Evolutionary conservation across 805 yeast species (phyloP).

Genomic region (Ogataea angusta): DNA sequence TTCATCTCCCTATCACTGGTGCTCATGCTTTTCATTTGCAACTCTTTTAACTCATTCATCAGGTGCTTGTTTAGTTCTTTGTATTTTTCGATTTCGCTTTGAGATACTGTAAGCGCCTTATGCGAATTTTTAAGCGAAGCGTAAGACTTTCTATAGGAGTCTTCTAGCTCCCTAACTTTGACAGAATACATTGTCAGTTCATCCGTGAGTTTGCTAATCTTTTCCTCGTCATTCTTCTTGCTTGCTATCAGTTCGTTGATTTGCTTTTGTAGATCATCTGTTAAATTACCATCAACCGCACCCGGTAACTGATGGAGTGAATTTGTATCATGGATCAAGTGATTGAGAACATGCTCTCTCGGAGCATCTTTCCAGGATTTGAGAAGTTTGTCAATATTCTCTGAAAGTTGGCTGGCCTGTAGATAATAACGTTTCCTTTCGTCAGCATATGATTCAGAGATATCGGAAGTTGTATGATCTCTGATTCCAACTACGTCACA

Average conservation of each 20-base stretch:
- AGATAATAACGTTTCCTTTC: too few relatives aligned
- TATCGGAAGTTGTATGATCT: too few relatives aligned
- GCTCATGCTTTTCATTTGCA: constrained; percentile 38
- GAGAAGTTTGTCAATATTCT: too few relatives aligned
- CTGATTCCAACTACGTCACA: too few relatives aligned
- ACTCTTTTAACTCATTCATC: constrained; percentile 64
- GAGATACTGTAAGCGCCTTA: constrained; percentile 69
- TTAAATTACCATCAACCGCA: constrained; percentile 6
- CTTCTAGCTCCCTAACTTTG: constrained; percentile 44
- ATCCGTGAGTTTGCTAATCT: constrained; percentile 30
- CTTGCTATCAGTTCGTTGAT: constrained; percentile 48
- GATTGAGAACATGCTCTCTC: too few relatives aligned
- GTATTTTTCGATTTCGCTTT: constrained; percentile 63
- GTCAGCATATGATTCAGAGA: too few relatives aligned
- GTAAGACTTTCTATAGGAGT: constrained; percentile 67
- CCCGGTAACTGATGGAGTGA: constrained; percentile 15
- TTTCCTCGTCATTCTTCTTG: constrained; percentile 38
- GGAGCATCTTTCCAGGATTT: too few relatives aligned
- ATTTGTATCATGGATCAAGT: too few relatives aligned
- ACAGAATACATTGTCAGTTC: constrained; percentile 26
- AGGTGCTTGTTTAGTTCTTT: constrained; percentile 54
- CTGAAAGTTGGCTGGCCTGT: too few relatives aligned
- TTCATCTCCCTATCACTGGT: constrained; percentile 26
- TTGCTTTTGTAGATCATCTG: constrained; percentile 46
- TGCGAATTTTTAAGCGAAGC: constrained; percentile 72